Percentiles rank a stretch among this genome's conserved stretches.
Evolutionary conservation across 2,329 filamentous ascomycete species (phyloP).

Genomic region (Monosporascus cannonballus): DNA sequence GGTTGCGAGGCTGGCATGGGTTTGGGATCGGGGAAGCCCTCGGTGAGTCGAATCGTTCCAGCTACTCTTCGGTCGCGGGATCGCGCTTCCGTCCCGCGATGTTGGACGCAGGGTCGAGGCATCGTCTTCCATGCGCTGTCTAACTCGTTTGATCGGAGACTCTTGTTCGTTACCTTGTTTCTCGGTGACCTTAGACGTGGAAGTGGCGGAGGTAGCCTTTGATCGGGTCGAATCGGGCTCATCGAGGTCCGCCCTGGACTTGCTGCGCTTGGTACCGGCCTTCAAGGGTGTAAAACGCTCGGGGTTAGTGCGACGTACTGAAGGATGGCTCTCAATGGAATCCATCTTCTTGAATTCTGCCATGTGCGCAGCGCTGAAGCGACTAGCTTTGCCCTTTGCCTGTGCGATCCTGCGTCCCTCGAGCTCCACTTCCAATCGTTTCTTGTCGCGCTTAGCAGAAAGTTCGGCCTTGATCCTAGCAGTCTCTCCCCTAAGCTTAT

Average conservation of each 20-base stretch:
- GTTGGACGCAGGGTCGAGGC: slow-evolving; percentile 57
- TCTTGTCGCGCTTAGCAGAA: slow-evolving; percentile 52
- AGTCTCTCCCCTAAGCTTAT: slow-evolving; percentile 66
- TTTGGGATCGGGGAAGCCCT: slow-evolving; percentile 36
- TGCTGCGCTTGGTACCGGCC: slow-evolving; percentile 26
- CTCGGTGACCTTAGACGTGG: slow-evolving; percentile 14
- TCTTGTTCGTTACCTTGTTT: slow-evolving; percentile 23
- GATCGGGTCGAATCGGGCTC: slow-evolving; percentile 43
- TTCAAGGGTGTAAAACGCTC: slow-evolving; percentile 49
- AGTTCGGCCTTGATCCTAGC: slow-evolving; percentile 65
- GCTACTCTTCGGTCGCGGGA: slow-evolving; percentile 43
- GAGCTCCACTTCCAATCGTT: slow-evolving; percentile 39
- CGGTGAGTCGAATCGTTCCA: slow-evolving; percentile 28
- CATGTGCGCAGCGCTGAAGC: slow-evolving; percentile 82
- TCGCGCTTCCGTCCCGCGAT: slow-evolving; percentile 44
- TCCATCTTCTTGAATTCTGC: slow-evolving; percentile 96
- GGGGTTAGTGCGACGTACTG: slow-evolving; percentile 61
- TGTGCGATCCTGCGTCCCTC: slow-evolving; percentile 66
- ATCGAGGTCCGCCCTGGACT: slow-evolving; percentile 58
- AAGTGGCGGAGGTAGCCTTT: slow-evolving; percentile 22
- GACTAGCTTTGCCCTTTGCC: slow-evolving; percentile 68
- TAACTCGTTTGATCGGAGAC: slow-evolving; percentile 62
- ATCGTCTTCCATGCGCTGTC: slow-evolving; percentile 63
- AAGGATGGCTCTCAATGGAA: slow-evolving; percentile 82
- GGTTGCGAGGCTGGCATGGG: slow-evolving; percentile 58